A percentile compares a stretch with the other conserved stretches of the same genome.
phyloP scores from a whole-genome alignment of 2,329 filamentous ascomycete genomes.

The Pseudogymnoascus verrucosus region DNA sequence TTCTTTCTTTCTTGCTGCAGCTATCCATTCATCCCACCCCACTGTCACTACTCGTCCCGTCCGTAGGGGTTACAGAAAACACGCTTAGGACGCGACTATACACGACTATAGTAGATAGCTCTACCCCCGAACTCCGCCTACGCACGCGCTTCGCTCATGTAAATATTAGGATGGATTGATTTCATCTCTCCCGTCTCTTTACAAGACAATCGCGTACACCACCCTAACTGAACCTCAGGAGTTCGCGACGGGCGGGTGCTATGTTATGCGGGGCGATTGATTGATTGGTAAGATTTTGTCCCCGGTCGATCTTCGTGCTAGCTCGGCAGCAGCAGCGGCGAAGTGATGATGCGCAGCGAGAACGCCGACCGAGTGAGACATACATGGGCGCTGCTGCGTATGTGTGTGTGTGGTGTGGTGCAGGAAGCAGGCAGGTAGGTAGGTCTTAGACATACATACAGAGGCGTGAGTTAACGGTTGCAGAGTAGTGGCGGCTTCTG shows the following conservation, averaged over 20 bases:
- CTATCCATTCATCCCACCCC: background rate
- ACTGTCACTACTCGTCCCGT: background rate
- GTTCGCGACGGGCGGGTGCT: no score
- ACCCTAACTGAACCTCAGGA: background rate
- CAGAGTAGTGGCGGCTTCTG: background rate
- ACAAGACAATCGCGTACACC: background rate
- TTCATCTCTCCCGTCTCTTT: no score
- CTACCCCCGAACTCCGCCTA: background rate
- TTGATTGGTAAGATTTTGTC: background rate
- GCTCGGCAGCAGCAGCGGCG: background rate
- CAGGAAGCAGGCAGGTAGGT: background rate
- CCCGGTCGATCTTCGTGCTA: background rate
- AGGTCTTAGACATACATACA: background rate
- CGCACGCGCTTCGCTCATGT: background rate
- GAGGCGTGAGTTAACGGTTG: background rate
- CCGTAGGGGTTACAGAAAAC: background rate
- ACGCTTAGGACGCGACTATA: background rate
- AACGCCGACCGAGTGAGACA: background rate
- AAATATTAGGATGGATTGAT: background rate
- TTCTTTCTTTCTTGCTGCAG: no score
- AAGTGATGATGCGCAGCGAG: background rate
- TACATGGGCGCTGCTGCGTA: background rate
- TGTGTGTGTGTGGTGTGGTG: background rate
- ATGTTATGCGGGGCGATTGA: background rate
- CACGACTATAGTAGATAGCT: background rate